A percentile compares a stretch with the other conserved stretches of the same genome.
phyloP scores from a whole-genome alignment of 192 early-diverging fungal species.

The Funneliformis geosporum region DNA sequence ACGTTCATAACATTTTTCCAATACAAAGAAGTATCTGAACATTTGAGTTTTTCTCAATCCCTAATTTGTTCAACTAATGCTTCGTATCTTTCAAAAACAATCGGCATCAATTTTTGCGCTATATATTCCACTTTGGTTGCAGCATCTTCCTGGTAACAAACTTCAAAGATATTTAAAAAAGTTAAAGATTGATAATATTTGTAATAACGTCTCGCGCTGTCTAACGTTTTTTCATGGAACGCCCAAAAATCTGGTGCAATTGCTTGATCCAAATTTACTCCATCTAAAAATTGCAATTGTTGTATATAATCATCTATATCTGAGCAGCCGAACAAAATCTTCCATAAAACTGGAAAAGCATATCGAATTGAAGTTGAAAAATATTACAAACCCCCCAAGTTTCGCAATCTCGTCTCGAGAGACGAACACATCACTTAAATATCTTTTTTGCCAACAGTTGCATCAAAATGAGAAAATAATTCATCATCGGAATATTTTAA shows the following conservation, averaged over 20 bases:
- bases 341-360: too few relatives aligned
- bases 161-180: background rate
- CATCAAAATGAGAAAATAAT: too few relatives aligned
- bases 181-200: background rate
- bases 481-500: too few relatives aligned
- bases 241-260: background rate
- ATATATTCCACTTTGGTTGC: conserved; percentile 2
- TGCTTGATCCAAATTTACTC: background rate
- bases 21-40: background rate
- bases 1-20: conserved; percentile 25
- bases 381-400: background rate
- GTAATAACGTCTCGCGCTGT: background rate
- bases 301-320: background rate
- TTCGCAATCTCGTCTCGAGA: background rate
- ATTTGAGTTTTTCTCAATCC: conserved; percentile 17
- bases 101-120: background rate
- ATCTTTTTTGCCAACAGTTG: too few relatives aligned
- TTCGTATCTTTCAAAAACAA: background rate
- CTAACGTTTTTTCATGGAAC: background rate
- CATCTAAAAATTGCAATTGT: background rate
- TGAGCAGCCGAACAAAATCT: too few relatives aligned
- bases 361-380: too few relatives aligned
- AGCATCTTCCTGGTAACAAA: background rate
- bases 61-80: background rate
- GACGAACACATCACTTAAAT: background rate